phyloP scores from a whole-genome alignment of 2,329 filamentous ascomycete species.

The Periconia digitata region DNA sequence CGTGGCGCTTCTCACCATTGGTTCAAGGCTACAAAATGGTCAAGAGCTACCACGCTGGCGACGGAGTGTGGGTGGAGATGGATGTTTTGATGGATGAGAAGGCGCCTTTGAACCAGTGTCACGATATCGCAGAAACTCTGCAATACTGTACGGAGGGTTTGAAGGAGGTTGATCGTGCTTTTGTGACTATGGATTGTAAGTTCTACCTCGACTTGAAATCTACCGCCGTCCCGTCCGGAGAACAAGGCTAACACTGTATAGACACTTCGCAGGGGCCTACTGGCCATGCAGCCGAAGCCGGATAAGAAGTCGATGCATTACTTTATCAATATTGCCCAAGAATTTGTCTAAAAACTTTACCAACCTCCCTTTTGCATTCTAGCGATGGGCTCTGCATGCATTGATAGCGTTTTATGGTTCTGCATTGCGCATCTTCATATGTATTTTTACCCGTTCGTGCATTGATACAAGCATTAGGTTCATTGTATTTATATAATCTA shows the following conservation, averaged over 20 bases:
- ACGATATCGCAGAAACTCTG: slow-evolving; percentile 64
- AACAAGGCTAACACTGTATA: slow-evolving; percentile 4
- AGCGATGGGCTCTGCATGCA: neutral
- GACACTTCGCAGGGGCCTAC: slow-evolving; percentile 44
- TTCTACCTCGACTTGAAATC: slow-evolving; percentile 5
- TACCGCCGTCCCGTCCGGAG: no score
- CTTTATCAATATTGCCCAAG: neutral
- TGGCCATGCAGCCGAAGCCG: slow-evolving; percentile 41
- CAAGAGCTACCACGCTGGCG: slow-evolving; percentile 63
- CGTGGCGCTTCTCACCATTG: slow-evolving; percentile 58
- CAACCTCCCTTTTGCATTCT: neutral
- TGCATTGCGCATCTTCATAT: neutral
- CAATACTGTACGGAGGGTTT: slow-evolving; percentile 63
- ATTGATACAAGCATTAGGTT: no score
- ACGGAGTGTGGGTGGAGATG: slow-evolving; percentile 65
- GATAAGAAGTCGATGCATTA: slow-evolving; percentile 1
- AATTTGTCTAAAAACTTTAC: neutral
- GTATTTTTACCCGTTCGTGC: no score
- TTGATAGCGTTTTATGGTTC: neutral
- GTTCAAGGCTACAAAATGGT: slow-evolving; percentile 58
- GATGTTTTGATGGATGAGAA: slow-evolving; percentile 61
- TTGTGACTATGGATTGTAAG: slow-evolving; percentile 55
- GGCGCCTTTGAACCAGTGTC: slow-evolving; percentile 54
- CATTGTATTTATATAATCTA: no score
- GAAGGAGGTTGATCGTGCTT: slow-evolving; percentile 55